These are phyloP conservation scores for Litsea cubeba DNA, from an alignment of 164 flowering plant genomes.

Conservation along the genomic window DNA sequence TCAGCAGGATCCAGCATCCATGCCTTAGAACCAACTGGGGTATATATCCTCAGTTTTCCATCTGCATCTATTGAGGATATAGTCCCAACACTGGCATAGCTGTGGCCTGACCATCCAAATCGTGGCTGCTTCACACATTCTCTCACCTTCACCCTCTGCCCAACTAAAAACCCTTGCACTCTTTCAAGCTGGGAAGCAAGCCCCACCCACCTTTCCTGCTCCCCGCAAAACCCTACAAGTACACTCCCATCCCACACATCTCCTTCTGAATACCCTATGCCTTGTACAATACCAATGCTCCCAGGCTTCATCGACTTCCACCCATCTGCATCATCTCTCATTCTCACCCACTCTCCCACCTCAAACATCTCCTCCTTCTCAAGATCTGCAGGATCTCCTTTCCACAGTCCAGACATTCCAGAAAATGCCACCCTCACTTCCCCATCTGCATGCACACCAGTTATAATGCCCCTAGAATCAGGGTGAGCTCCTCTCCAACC, in stretches of 20 bases:
- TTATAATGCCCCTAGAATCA: slow-evolving; percentile 72
- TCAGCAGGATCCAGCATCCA: slow-evolving; percentile 97
- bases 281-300: slow-evolving; percentile 86
- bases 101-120: slow-evolving; percentile 96
- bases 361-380: slow-evolving; percentile 68
- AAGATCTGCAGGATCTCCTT: slow-evolving; percentile 90
- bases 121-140: slow-evolving; percentile 73
- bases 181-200: slow-evolving; percentile 49
- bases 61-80: slow-evolving; percentile 87
- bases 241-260: slow-evolving; percentile 73
- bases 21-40: slow-evolving; percentile 76
- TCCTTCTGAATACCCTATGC: slow-evolving; percentile 54
- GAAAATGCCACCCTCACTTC: slow-evolving; percentile 79
- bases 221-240: slow-evolving; percentile 81
- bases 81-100: slow-evolving; percentile 66
- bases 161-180: slow-evolving; percentile 46
- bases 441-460: slow-evolving; percentile 82
- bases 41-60: slow-evolving; percentile 82
- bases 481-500: slow-evolving; percentile 82
- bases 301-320: slow-evolving; percentile 88
- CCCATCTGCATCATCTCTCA: slow-evolving; percentile 36
- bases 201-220: slow-evolving; percentile 90
- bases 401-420: slow-evolving; percentile 75
- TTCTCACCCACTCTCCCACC: slow-evolving; percentile 90
- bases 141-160: slow-evolving; percentile 70